phyloP scores from a whole-genome alignment of 495 filamentous ascomycete species.

The Tetracladium setigerum region DNA sequence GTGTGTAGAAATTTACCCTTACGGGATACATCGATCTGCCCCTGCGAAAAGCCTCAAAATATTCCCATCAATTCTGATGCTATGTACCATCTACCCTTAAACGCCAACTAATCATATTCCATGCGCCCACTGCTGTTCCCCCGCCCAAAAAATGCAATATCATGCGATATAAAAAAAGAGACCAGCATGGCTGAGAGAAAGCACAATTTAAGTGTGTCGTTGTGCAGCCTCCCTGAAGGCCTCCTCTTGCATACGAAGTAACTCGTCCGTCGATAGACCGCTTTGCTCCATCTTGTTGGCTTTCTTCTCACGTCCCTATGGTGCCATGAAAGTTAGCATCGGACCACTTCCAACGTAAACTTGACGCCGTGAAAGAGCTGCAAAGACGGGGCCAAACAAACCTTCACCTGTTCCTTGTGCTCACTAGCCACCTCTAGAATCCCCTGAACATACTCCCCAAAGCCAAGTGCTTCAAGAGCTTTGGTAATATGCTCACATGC shows the following conservation, averaged over 20 bases:
- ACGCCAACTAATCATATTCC: not conserved
- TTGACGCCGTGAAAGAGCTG: not conserved
- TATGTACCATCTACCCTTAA: no score
- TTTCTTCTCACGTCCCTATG: constrained; percentile 88
- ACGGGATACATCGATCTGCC: no score
- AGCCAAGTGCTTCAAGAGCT: constrained; percentile 83
- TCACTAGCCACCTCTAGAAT: constrained; percentile 83
- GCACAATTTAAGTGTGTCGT: constrained; percentile 27
- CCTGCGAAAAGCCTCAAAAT: no score
- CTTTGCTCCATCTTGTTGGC: constrained; percentile 93
- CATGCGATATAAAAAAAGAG: not conserved
- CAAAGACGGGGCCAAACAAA: constrained; percentile 32
- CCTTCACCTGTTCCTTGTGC: constrained; percentile 88
- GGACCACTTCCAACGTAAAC: constrained; percentile 1
- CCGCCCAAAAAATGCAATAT: not conserved
- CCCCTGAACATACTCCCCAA: constrained; percentile 79
- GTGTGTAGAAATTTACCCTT: no score
- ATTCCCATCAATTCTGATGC: no score
- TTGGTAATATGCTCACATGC: constrained; percentile 94
- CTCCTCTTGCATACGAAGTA: constrained; percentile 81
- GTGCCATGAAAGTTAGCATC: not conserved
- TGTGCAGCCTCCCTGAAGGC: constrained; percentile 71
- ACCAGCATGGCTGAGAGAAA: not conserved
- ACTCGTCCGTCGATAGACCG: constrained; percentile 80
- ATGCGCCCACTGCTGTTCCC: not conserved